Evolutionary conservation across 73 alveolate species (phyloP), one percentile per base, ranked within the genome.

Genomic region (Uronychia binucleata): DNA sequence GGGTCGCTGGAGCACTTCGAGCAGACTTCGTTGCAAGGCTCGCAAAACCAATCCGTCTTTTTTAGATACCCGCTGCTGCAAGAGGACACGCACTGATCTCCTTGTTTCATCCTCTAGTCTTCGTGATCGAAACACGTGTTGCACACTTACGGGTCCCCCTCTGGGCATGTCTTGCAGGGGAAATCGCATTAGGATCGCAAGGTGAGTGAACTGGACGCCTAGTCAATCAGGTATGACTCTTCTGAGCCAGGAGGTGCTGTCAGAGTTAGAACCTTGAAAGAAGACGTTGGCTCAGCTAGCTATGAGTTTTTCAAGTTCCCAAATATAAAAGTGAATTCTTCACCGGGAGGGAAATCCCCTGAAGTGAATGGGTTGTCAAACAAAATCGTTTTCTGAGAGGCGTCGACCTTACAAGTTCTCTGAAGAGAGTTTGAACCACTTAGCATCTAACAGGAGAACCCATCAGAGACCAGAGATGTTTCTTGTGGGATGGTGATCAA

Each of bases 141-240:
- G 75, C 95, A 90, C 11, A 46, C 33, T 5, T 92, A 79, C 26
- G 84, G 67, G 8, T 30, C 26, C 13, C 34, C 79, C 1, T 87
- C 57, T 1, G 75, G 34, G 74, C 95, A 90, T 26, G 91, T 59
- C 8, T 60, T 75, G 46, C 95, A 90, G 0, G 95, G 95, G 77
- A 57, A 90, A 34, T 84, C 90, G 30, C 95, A 90, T 0, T 35
- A 60, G n/a, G 91, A 59, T n/a, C 34, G 30, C 28, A 90, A 77
- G 26, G 75, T 59, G 29, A 90, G 80, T 5, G 89, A 88, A 0
- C 58, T 31, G 25, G 46, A 75, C 26, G 57, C 87, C 35, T 85
- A 28, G 59, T 90, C 95, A 30, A 90, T 81, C 33, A 46, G 33
- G 34, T 74, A 82, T 75, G 82, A 79, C 27, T 46, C 67, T 5